Conservation (phyloP, 345 rosid species). For the Aegle marmelos region DNA sequence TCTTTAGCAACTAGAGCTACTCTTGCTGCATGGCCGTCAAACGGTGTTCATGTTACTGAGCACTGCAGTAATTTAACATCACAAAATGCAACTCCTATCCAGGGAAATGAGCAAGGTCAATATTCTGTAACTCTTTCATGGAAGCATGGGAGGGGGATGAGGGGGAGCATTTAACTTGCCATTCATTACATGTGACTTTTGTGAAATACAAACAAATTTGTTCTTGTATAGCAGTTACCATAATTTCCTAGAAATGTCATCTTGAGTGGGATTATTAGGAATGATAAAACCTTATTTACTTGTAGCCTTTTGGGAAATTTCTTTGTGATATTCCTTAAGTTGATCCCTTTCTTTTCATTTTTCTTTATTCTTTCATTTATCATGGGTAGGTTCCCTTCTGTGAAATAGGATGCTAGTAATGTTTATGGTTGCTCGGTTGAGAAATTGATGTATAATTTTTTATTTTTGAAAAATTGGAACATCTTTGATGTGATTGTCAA, state of each 20-base stretch:
- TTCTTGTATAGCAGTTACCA: neutral
- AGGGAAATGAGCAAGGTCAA: constrained; percentile 46
- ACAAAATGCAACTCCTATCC: constrained; percentile 31
- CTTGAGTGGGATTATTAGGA: neutral
- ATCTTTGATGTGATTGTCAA: neutral
- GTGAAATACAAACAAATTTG: neutral
- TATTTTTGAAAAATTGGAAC: neutral
- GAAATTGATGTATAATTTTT: constrained; percentile 5
- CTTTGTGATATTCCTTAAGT: neutral
- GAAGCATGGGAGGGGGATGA: neutral
- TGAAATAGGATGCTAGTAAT: neutral
- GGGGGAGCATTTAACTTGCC: neutral
- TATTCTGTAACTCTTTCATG: neutral
- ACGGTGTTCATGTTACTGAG: constrained; percentile 31
- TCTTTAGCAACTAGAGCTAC: constrained; percentile 80
- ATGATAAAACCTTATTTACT: neutral
- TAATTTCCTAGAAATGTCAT: neutral
- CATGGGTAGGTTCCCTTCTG: neutral
- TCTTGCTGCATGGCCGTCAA: constrained; percentile 72
- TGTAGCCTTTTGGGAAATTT: neutral
- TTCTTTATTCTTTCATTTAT: neutral
- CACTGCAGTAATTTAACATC: constrained; percentile 32
- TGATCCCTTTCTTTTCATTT: neutral
- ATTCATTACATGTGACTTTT: neutral
- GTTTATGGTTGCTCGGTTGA: constrained; percentile 1